These are phyloP conservation scores for Colletotrichum tabaci DNA, from an alignment of 2,329 filamentous ascomycete species.

Conservation along the genomic window DNA sequence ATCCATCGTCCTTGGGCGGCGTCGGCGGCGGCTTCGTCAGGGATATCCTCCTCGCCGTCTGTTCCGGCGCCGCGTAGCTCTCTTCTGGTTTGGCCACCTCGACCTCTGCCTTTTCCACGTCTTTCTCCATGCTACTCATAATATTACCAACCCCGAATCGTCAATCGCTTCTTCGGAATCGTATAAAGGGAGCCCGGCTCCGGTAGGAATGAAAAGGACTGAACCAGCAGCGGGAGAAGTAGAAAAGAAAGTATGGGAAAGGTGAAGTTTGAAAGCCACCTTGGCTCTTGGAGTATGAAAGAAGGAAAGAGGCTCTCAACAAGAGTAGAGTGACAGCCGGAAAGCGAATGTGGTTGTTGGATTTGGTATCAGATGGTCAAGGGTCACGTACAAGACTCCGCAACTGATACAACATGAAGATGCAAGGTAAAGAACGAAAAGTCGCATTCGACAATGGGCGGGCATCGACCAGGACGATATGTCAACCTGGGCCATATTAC, in stretches of 20 bases:
- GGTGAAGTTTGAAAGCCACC: slow-evolving; percentile 10
- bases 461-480: not conserved
- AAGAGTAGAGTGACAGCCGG: not conserved
- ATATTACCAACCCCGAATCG: not conserved
- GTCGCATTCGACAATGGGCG: not conserved
- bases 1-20: slow-evolving; percentile 22
- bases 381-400: slow-evolving; percentile 1
- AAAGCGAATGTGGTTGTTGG: slow-evolving; percentile 17
- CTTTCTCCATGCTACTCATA: slow-evolving; percentile 28
- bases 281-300: not conserved
- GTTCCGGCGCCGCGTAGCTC: slow-evolving; percentile 21
- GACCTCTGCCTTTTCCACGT: slow-evolving; percentile 24
- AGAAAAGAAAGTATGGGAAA: not conserved
- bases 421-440: slow-evolving; percentile 21
- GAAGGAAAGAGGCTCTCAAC: not conserved
- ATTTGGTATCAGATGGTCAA: slow-evolving; percentile 27
- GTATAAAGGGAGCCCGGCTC: slow-evolving; percentile 32
- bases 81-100: slow-evolving; percentile 5
- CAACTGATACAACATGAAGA: not conserved
- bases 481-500: slow-evolving; percentile 8
- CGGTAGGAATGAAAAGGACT: slow-evolving; percentile 1
- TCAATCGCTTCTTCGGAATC: not conserved
- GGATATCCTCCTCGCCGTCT: slow-evolving; percentile 19
- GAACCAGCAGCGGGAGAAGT: slow-evolving; percentile 31
- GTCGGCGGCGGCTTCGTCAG: slow-evolving; percentile 27